Base-by-base conservation (phyloP, 2,329 filamentous ascomycete species). In the Triangularia setosa region DNA sequence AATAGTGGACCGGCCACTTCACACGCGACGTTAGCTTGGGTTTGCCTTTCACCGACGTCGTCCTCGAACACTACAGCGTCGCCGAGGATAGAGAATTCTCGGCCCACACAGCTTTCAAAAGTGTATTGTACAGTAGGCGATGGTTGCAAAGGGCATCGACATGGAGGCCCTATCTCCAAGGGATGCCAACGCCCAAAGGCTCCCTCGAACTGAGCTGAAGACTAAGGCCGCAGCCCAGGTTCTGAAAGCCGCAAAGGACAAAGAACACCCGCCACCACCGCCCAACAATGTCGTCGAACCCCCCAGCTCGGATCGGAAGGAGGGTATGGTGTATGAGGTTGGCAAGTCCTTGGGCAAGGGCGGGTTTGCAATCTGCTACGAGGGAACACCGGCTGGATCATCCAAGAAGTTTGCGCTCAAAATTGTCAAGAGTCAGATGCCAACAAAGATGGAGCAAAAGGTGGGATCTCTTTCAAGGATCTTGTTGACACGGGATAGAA, bases 381-480 rank as follows among this genome's bases (percentile, higher is more conserved):
- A 88, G 70, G 90, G 88, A 57, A 86, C 89, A 70, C 78, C 90
- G 62, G 80, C 86, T 60, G 85, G 88, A 11, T 86, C 85, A 5
- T 89, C 84, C 72, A 87, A 89, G 72, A 84, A 84, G 69, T 90
- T 87, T 74, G 91, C 91, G 54, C 81, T 94, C 71, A 94, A 94
- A 80, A 92, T 94, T 73, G 91, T 94, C 73, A 91, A 89, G 79
- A 91, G 89, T 72, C 86, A 89, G 73, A 93, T 93, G 90, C 89
- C 90, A 7, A 80, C 86, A 65, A 93, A 93, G 77, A 90, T 93
- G 84, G 90, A 91, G 74, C 90, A 93, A 77, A 93, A 93, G 87
- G 90, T 92, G 66, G 60, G 76, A 23, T n/a, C 68, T 24, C 14
- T 4, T 28, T 4, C 4, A 8, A 25, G 21, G 9, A 18, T 16